Percentiles rank a stretch among this genome's conserved stretches.
Evolutionary conservation across 208 protist species (phyloP).

Genomic region (Trypanosoma cruzi): DNA sequence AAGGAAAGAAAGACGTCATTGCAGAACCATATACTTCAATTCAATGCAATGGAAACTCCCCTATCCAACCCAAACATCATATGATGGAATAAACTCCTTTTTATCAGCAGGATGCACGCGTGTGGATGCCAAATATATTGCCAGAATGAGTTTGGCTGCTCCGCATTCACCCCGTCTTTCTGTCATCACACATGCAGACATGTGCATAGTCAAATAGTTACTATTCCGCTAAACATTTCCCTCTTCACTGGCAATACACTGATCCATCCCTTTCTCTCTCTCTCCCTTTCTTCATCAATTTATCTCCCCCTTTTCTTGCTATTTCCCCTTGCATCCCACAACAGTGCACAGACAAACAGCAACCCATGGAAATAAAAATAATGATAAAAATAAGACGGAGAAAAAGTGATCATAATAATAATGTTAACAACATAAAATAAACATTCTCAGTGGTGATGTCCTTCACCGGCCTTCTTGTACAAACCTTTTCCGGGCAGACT

Average conservation of each 20-base stretch:
- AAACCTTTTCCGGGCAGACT: constrained; percentile 77
- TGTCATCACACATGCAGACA: constrained; percentile 11
- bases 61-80: too few relatives aligned
- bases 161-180: too few relatives aligned
- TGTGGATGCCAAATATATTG: not conserved
- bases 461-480: constrained; percentile 40
- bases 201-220: not conserved
- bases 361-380: not conserved
- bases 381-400: not conserved
- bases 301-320: not conserved
- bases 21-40: not conserved
- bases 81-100: not conserved
- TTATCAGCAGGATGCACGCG: not conserved
- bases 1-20: not conserved
- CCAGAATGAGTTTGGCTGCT: too few relatives aligned
- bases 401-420: too few relatives aligned
- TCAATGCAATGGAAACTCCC: too few relatives aligned
- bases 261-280: not conserved
- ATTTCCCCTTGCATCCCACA: too few relatives aligned
- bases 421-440: too few relatives aligned
- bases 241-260: not conserved
- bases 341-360: not conserved
- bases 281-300: not conserved
- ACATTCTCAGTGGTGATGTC: constrained; percentile 30
- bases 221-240: not conserved